Conservation (phyloP, 2,329 filamentous ascomycete species). For the Hypoxylon sp. region DNA sequence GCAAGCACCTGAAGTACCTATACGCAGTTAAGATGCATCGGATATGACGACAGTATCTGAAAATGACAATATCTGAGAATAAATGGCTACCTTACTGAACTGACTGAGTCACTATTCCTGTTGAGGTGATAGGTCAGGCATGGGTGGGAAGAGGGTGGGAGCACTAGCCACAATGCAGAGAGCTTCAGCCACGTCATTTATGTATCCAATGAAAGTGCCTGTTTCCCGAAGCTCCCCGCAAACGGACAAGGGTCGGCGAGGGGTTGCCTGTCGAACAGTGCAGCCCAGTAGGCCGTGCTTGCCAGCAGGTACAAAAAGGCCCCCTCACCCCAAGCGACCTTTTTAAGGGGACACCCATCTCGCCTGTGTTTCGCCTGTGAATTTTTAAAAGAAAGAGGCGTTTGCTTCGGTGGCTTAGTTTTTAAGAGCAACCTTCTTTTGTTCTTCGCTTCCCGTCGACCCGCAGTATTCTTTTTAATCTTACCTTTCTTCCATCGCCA, state of each 20-base stretch:
- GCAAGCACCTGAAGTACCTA: background rate
- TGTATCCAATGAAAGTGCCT: slow-evolving; percentile 16
- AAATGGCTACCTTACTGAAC: too few species aligned
- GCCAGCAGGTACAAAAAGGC: slow-evolving; percentile 55
- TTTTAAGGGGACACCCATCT: slow-evolving; percentile 41
- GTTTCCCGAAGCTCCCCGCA: slow-evolving; percentile 46
- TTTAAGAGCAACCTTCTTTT: slow-evolving; percentile 15
- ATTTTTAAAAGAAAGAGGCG: slow-evolving; percentile 35
- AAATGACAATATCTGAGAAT: background rate
- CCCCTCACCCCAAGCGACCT: slow-evolving; percentile 50
- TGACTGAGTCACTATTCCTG: slow-evolving; percentile 8
- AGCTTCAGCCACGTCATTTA: slow-evolving; percentile 35
- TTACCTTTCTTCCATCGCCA: slow-evolving; percentile 14
- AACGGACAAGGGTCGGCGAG: slow-evolving; percentile 47
- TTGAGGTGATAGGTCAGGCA: slow-evolving; percentile 6
- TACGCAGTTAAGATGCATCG: background rate
- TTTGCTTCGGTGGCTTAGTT: slow-evolving; percentile 28
- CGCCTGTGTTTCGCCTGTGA: slow-evolving; percentile 31
- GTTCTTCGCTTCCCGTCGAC: slow-evolving; percentile 11
- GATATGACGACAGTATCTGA: slow-evolving; percentile 11
- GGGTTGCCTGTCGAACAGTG: slow-evolving; percentile 30
- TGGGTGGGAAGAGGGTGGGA: slow-evolving; percentile 1
- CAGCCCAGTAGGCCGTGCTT: slow-evolving; percentile 34
- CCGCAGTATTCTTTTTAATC: slow-evolving; percentile 3
- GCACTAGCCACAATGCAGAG: slow-evolving; percentile 24